Conservation (phyloP, 768 basidiomycete species). For the Podaxis rugospora region DNA sequence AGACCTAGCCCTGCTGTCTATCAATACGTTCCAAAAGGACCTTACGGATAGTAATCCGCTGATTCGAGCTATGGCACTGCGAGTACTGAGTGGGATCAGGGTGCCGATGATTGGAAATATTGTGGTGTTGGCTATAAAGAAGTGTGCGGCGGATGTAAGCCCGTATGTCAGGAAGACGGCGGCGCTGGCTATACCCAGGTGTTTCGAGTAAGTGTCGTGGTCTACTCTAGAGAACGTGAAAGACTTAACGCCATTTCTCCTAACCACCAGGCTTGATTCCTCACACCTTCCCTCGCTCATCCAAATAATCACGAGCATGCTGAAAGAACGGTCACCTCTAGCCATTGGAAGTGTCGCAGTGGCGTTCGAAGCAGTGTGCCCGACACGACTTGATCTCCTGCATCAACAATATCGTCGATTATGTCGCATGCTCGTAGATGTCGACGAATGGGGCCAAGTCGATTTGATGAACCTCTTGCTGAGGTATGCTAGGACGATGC, state of each 20-base stretch:
- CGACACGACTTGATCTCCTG: slow-evolving; percentile 79
- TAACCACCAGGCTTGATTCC: slow-evolving; percentile 58
- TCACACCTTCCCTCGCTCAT: slow-evolving; percentile 70
- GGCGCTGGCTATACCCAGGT: slow-evolving; percentile 85
- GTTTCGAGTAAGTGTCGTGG: slow-evolving; percentile 48
- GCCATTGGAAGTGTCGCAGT: slow-evolving; percentile 82
- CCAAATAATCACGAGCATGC: slow-evolving; percentile 57
- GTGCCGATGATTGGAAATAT: slow-evolving; percentile 86
- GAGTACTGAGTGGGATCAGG: slow-evolving; percentile 88
- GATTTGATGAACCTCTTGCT: slow-evolving; percentile 72
- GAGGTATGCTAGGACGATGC: slow-evolving; percentile 82
- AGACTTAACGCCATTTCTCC: not conserved
- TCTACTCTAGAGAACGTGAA: not conserved
- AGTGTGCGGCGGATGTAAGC: slow-evolving; percentile 86
- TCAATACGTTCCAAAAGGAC: slow-evolving; percentile 99
- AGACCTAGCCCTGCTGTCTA: slow-evolving; percentile 90
- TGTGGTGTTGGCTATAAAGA: slow-evolving; percentile 85
- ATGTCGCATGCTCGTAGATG: slow-evolving; percentile 80
- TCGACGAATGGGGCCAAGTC: slow-evolving; percentile 96
- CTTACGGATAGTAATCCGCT: slow-evolving; percentile 87
- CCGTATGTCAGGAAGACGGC: slow-evolving; percentile 95
- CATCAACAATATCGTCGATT: slow-evolving; percentile 86
- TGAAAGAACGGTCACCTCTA: slow-evolving; percentile 77
- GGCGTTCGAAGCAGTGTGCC: slow-evolving; percentile 86
- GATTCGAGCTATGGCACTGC: slow-evolving; percentile 93